These are phyloP conservation scores for Coniochaeta sp. DNA, from an alignment of 2,329 filamentous ascomycete species.

Conservation along the genomic window DNA sequence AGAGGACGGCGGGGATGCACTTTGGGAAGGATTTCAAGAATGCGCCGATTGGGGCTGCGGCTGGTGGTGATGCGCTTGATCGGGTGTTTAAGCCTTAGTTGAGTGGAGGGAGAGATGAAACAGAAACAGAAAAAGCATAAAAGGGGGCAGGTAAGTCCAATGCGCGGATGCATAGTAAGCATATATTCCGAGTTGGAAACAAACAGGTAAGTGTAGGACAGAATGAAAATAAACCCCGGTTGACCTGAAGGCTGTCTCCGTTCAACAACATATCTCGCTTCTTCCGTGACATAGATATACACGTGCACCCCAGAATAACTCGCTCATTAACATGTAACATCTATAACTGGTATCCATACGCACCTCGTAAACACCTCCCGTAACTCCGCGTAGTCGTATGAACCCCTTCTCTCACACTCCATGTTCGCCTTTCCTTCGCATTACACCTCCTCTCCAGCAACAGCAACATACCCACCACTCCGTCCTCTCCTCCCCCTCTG, in stretches of 20 bases:
- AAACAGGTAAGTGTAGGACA: background rate
- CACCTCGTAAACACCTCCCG: background rate
- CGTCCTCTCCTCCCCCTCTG: slow-evolving; percentile 32
- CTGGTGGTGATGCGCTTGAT: too few species aligned
- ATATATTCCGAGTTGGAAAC: background rate
- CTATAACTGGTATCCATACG: background rate
- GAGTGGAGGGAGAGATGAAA: too few species aligned
- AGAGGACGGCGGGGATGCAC: too few species aligned
- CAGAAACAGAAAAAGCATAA: too few species aligned
- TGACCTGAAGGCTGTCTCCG: background rate
- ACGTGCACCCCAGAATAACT: background rate
- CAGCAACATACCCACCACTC: slow-evolving; percentile 55
- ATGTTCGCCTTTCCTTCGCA: too few species aligned
- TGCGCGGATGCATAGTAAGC: too few species aligned
- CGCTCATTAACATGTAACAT: background rate
- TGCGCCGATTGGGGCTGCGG: too few species aligned
- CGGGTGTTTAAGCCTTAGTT: too few species aligned
- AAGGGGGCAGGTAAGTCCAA: background rate
- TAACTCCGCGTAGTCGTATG: background rate
- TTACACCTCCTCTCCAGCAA: slow-evolving; percentile 49
- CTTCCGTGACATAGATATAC: background rate
- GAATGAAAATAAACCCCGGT: background rate
- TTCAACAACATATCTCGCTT: background rate
- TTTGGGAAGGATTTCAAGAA: too few species aligned
- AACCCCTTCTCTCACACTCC: too few species aligned